Base-by-base conservation (phyloP, 306 rosid genomes). In the Boehmeria nivea region DNA sequence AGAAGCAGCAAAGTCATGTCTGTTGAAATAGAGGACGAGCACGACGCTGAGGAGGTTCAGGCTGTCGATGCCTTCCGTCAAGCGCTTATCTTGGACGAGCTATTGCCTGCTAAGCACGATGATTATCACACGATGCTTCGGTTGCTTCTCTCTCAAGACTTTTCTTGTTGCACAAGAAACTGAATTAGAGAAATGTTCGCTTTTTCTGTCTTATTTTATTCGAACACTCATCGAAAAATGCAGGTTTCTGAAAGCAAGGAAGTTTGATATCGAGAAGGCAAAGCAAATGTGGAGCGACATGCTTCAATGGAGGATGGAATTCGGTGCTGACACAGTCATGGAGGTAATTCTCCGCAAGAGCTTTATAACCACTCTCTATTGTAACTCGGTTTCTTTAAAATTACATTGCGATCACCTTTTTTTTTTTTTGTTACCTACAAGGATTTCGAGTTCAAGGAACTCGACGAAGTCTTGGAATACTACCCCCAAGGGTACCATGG, bases 401-500 rank as follows among this genome's bases (percentile, higher is more conserved):
- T 6, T 54, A 17, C 31, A 4, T 31, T 2, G 36, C 36, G 8
- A 31, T 31, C 8, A 31, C 15, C 27, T 63, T 55, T 17, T 47
- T 48, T 40, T 47, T 16, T 42, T 37, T 16, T 39, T 23, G 18
- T 60, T n/a, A 26, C 43, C 36, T 43, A 16, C 3, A 37, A 91
- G 96, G 95, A 91, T 12, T 91, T 87, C 51, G 86, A 87, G 12
- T 91, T 87, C 76, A 71, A 81, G 66, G 99, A 87, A 80, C 54
- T 69, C 4, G 63, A 61, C 36, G 87, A 81, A 61, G 96, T 91
- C 43, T 34, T 83, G 43, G 65, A 82, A 54, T 63, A 87, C 68
- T 91, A 91, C 69, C 99, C 96, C n/a, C 96, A 87, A 12, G 96
- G 96, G 48, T 73, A 91, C 72, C 96, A 91, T 56, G 96, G 99